Base-by-base conservation (phyloP, 2,329 filamentous ascomycete genomes). In the Pleurostoma richardsiae region DNA sequence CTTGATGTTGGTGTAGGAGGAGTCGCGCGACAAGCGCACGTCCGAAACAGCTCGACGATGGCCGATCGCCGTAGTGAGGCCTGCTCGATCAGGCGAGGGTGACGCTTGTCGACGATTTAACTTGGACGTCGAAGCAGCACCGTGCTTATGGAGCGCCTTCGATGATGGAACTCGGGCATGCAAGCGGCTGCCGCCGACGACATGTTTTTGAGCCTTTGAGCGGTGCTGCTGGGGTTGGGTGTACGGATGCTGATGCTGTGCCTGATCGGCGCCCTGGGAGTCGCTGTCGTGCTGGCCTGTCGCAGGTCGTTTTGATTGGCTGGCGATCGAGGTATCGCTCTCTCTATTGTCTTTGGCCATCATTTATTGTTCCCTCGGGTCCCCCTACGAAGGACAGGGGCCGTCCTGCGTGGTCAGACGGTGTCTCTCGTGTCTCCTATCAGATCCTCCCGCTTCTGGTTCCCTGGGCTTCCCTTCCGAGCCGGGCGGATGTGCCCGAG, bases 281-380 rank as follows among this genome's bases (percentile, higher is more conserved):
- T 67, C 65, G 54, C 59, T 66, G 55, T 67, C 56, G 50, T 59
- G 61, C 48, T 62, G 64, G 52, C 55, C 55, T 49, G 60, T 61
- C 46, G 65, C 54, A 58, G 73, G 69, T 29, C 72, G 71, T 67
- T 77, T 79, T 79, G 74, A 79, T 79, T 79, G 76, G 76, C 67
- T 65, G 60, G 64, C 63, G 10, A 48, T 44, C 55, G 70, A 67
- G 64, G 69, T 64, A 65, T 70, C 72, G 63, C 74, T 70, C 56
- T 59, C 60, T 56, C 77, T 71, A 62, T 63, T 68, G 59, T 73
- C 72, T 71, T 67, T 64, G 54, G 44, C 50, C 52, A 49, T 56
- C 29, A 26, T 45, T 53, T 47, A 47, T 53, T 52, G 39, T 52
- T 49, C 43, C 31, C 53, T 47, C 33, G 8, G 19, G 19, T 36